Evolutionary conservation across 305 asterid genomes (phyloP).

Genomic region (Plantago coronopus): DNA sequence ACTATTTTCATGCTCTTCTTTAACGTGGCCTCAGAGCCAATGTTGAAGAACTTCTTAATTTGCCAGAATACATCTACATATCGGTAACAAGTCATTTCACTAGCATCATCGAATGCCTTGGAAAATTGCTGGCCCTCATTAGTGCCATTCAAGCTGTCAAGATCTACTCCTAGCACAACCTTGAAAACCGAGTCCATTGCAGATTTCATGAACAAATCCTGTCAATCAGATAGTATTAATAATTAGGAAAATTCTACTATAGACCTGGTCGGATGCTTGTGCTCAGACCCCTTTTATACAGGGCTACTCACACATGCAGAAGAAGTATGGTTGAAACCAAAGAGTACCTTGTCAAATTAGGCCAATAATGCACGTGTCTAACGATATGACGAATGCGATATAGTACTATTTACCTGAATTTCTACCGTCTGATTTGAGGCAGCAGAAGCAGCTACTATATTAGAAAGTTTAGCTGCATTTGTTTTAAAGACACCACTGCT

Average conservation of each 20-base stretch:
- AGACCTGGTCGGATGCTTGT: too few species aligned
- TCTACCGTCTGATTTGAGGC: conserved; percentile 30
- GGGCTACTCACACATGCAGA: background rate
- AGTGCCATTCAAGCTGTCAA: conserved; percentile 49
- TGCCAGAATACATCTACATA: conserved; percentile 53
- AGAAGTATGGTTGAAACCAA: too few species aligned
- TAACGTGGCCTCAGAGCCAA: conserved; percentile 55
- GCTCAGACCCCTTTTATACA: conserved; percentile 3
- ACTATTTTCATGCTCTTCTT: conserved; percentile 41
- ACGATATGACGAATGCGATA: background rate
- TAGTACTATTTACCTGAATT: conserved; percentile 30
- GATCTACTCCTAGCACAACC: conserved; percentile 58
- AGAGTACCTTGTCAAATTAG: too few species aligned
- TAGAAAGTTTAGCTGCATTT: conserved; percentile 44
- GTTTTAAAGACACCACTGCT: conserved; percentile 49
- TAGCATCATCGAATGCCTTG: conserved; percentile 55
- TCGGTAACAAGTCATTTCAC: conserved; percentile 43
- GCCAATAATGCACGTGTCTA: too few species aligned
- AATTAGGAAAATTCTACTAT: too few species aligned
- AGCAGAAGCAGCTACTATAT: conserved; percentile 26
- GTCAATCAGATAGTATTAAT: conserved; percentile 11
- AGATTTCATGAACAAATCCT: conserved; percentile 61
- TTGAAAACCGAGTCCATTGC: conserved; percentile 58
- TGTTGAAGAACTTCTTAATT: conserved; percentile 43
- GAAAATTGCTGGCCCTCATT: conserved; percentile 42